These are phyloP conservation scores for Helicostylum pulchrum DNA, from an alignment of 192 early-diverging fungal genomes.

Conservation along the genomic window DNA sequence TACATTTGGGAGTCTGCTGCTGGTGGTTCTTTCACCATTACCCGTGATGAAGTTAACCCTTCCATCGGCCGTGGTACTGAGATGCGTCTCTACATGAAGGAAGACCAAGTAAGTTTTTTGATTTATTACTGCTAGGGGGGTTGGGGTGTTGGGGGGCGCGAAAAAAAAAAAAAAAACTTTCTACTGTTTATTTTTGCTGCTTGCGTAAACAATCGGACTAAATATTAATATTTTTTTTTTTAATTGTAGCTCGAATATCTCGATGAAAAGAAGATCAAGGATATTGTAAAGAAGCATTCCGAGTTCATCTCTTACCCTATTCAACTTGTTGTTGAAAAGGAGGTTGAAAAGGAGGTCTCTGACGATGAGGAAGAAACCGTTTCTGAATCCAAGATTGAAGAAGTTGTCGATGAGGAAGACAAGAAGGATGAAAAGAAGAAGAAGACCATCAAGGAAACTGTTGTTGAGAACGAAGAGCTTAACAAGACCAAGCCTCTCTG, in stretches of 20 bases:
- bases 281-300: slow-evolving; percentile 99
- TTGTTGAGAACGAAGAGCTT: slow-evolving; percentile 86
- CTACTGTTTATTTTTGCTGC: too few relatives aligned
- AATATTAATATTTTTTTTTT: background rate
- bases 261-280: slow-evolving; percentile 98
- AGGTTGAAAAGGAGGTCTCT: slow-evolving; percentile 97
- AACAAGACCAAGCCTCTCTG: slow-evolving; percentile 99
- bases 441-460: slow-evolving; percentile 84
- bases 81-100: slow-evolving; percentile 97
- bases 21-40: slow-evolving; percentile 89
- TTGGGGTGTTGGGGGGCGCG: too few relatives aligned
- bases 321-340: slow-evolving; percentile 93
- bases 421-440: slow-evolving; percentile 68
- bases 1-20: slow-evolving; percentile 94
- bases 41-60: slow-evolving; percentile 88
- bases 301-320: slow-evolving; percentile 99
- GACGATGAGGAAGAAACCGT: slow-evolving; percentile 86
- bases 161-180: slow-evolving; percentile 1
- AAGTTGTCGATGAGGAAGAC: slow-evolving; percentile 78
- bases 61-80: slow-evolving; percentile 92
- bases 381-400: slow-evolving; percentile 70
- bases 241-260: slow-evolving; percentile 75
- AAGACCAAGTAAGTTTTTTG: slow-evolving; percentile 71
- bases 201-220: background rate
- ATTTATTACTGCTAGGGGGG: background rate